Evolutionary conservation across 2,329 filamentous ascomycete species (phyloP).

Genomic region (Xylaria sp.): DNA sequence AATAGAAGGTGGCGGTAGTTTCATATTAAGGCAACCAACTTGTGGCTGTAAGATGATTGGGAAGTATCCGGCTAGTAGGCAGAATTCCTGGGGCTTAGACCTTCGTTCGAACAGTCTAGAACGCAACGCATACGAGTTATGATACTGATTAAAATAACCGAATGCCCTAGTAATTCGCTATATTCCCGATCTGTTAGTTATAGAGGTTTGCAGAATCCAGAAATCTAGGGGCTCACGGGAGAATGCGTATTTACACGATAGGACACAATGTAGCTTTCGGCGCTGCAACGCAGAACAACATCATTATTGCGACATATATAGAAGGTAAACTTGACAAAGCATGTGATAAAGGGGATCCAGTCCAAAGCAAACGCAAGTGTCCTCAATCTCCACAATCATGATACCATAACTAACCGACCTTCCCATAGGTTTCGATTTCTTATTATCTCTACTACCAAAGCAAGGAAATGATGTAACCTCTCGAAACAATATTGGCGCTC

Average conservation of each 20-base stretch:
- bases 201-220: neutral
- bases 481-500: no score
- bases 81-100: neutral
- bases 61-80: neutral
- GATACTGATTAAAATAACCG: neutral
- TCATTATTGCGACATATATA: neutral
- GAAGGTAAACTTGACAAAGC: no score
- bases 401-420: neutral
- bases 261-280: constrained; percentile 1
- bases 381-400: neutral
- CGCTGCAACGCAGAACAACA: constrained; percentile 14
- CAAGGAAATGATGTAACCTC: neutral
- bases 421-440: neutral
- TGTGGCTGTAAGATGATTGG: neutral
- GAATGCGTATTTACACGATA: constrained; percentile 6
- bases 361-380: no score
- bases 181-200: neutral
- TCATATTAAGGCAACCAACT: neutral
- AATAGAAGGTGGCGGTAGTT: neutral
- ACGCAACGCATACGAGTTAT: neutral
- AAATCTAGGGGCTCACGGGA: neutral
- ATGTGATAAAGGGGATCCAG: no score
- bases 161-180: neutral
- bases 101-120: neutral
- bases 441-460: neutral